Evolutionary conservation across 371 early-diverging fungal genomes (phyloP).

Genomic region (Haplosporangium sp.): DNA sequence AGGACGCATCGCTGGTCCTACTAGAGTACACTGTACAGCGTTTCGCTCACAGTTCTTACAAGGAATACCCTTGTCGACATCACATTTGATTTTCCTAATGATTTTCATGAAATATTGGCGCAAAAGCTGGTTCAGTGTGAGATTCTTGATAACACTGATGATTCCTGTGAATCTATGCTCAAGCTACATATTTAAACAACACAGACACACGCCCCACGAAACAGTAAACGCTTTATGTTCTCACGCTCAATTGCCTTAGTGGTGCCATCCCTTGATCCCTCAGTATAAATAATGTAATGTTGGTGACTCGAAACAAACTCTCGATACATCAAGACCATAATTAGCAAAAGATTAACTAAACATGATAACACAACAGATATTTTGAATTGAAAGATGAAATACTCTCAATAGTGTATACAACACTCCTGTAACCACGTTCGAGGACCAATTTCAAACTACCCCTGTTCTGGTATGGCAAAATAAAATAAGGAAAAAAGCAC

Average conservation of each 20-base stretch:
- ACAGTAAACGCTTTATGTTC: not conserved
- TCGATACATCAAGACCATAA: no score
- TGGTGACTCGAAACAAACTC: no score
- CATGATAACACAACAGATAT: not conserved
- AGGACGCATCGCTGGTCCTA: slow-evolving; percentile 49
- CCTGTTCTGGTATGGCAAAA: not conserved
- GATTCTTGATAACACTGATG: slow-evolving; percentile 1
- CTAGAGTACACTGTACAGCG: slow-evolving; percentile 43
- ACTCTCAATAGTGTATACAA: no score
- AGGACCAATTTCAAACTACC: not conserved
- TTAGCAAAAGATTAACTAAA: not conserved
- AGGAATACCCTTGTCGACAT: slow-evolving; percentile 44
- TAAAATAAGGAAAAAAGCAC: not conserved
- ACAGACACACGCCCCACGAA: no score
- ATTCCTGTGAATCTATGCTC: not conserved
- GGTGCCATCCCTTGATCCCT: not conserved
- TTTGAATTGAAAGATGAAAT: no score
- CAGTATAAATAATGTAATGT: no score
- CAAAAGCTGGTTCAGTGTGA: slow-evolving; percentile 7
- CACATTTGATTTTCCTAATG: slow-evolving; percentile 52
- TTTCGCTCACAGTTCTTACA: slow-evolving; percentile 52
- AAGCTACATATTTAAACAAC: not conserved
- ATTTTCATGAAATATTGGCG: not conserved
- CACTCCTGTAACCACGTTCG: no score
- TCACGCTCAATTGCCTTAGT: not conserved